These are phyloP conservation scores for Phlebiopsis gigantea DNA, from an alignment of 768 basidiomycete species.

Conservation along the genomic window DNA sequence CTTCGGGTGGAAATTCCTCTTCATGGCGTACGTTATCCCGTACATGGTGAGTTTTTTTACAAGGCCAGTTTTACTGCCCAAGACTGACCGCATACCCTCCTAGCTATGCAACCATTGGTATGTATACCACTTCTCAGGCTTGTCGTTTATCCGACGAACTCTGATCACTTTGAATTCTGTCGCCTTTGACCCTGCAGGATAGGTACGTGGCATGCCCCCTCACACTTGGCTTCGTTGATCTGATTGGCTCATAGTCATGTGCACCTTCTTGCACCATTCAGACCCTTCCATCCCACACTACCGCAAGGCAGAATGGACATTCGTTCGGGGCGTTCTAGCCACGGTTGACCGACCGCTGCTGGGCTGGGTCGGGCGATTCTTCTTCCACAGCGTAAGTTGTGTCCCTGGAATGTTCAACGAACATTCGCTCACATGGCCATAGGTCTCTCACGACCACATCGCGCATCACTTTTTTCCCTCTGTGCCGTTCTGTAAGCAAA, in stretches of 20 bases:
- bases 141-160: not conserved
- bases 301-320: constrained; percentile 24
- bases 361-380: constrained; percentile 28
- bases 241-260: constrained; percentile 17
- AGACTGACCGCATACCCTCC: not conserved
- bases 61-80: not conserved
- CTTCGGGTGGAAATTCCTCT: constrained; percentile 20
- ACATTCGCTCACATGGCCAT: not conserved
- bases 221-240: not conserved
- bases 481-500: not conserved
- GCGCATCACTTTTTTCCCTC: constrained; percentile 60
- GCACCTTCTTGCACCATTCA: constrained; percentile 26
- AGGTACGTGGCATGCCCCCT: not conserved
- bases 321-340: constrained; percentile 24
- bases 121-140: not conserved
- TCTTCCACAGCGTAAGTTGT: constrained; percentile 25
- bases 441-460: constrained; percentile 40
- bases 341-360: constrained; percentile 27
- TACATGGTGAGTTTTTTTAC: constrained; percentile 22
- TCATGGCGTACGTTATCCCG: constrained; percentile 24
- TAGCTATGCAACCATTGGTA: constrained; percentile 29
- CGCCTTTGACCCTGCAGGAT: not conserved
- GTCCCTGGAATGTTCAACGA: not conserved
- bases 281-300: constrained; percentile 28
- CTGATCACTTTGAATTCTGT: not conserved